A percentile compares a stretch with the other conserved stretches of the same genome.
These are phyloP conservation scores for Coemansia sp. DNA, from an alignment of 192 early-diverging fungal species.

Conservation along the genomic window DNA sequence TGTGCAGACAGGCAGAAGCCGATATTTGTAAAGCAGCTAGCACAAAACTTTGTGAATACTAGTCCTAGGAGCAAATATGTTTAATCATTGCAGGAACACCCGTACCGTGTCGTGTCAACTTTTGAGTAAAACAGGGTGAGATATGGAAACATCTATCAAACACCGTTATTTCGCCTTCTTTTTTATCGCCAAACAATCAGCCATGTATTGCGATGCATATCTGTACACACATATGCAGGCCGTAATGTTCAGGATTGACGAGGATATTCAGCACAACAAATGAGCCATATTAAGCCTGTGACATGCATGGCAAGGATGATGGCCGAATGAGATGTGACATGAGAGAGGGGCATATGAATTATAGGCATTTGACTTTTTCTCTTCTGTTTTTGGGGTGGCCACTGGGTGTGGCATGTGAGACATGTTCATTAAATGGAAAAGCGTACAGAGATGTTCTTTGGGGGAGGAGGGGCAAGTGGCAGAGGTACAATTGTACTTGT, in stretches of 20 bases:
- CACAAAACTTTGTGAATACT: background rate
- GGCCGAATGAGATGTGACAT: constrained; percentile 2
- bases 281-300: constrained; percentile 2
- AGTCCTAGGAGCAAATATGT: background rate
- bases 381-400: background rate
- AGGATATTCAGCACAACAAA: background rate
- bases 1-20: background rate
- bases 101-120: background rate
- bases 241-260: background rate
- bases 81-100: background rate
- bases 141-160: background rate
- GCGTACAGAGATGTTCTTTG: constrained; percentile 1
- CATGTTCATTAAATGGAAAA: background rate
- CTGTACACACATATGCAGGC: background rate
- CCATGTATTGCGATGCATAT: background rate
- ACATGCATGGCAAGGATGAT: background rate
- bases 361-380: constrained; percentile 8
- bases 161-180: background rate
- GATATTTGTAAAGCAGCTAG: background rate
- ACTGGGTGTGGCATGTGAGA: constrained; percentile 14
- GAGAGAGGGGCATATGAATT: background rate
- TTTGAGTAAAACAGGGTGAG: background rate
- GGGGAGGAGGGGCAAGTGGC: constrained; percentile 4
- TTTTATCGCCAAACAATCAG: background rate
- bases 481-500: constrained; percentile 7